phyloP scores from a whole-genome alignment of 1,284 basidiomycete genomes.

The Ceratobasidium theobromae region DNA sequence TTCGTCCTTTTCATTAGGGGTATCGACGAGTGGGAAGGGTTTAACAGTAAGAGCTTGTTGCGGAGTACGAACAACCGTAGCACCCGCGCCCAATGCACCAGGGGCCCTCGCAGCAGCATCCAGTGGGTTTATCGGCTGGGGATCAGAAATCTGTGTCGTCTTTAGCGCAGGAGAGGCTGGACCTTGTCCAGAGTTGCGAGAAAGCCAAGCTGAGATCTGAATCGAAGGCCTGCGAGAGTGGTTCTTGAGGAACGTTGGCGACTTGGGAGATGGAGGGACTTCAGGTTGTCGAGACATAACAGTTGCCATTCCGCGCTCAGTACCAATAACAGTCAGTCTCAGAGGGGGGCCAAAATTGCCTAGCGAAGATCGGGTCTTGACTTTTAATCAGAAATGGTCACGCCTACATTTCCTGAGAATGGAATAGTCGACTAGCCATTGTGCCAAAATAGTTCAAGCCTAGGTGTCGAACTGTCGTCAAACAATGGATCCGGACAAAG shows the following conservation, averaged over 20 bases:
- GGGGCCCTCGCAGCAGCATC: conserved; percentile 42
- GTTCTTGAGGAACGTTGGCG: conserved; percentile 2
- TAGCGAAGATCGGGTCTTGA: too few relatives aligned
- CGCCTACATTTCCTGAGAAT: background rate
- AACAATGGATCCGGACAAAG: conserved; percentile 25
- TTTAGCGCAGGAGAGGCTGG: conserved; percentile 44
- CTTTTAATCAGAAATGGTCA: conserved; percentile 8
- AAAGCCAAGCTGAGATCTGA: conserved; percentile 41
- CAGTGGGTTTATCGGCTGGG: conserved; percentile 50
- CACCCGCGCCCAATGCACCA: conserved; percentile 63
- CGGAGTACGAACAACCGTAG: conserved; percentile 70
- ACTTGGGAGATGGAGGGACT: conserved; percentile 20
- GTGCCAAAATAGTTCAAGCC: conserved; percentile 28
- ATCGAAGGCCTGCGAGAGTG: conserved; percentile 33
- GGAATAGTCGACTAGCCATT: conserved; percentile 28
- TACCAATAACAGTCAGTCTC: background rate
- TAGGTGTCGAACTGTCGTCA: conserved; percentile 25
- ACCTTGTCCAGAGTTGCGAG: conserved; percentile 40
- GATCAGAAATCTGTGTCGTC: conserved; percentile 61
- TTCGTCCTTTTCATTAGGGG: conserved; percentile 23
- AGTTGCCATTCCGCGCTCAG: conserved; percentile 11
- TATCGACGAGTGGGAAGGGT: conserved; percentile 1
- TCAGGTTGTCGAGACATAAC: conserved; percentile 13
- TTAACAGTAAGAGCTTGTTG: conserved; percentile 59
- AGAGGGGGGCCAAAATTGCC: conserved; percentile 1